Base-by-base conservation (phyloP, 225 moss, liverwort and hornwort species). In the Bryum argenteum region DNA sequence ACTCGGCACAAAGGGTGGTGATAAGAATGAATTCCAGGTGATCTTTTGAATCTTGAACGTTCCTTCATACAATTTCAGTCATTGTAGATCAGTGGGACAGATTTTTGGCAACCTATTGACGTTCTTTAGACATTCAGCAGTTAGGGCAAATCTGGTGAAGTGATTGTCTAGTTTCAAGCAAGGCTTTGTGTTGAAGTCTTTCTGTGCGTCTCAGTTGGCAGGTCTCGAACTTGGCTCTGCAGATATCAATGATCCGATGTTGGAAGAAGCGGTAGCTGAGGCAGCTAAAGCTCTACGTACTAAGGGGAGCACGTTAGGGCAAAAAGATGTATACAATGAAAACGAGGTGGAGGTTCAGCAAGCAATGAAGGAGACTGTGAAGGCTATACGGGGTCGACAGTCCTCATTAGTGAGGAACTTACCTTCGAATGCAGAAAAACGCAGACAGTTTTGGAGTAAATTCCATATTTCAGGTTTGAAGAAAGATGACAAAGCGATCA, bases 21-120 rank as follows among this genome's bases (percentile, higher is more conserved):
- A 74, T 56, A 77, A 26, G 58, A 61, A 87, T 72, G 81, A 81
- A 71, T 87, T 87, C 40, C 87, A 84, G 84, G 87, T 87, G 58
- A 81, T 41, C 43, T 9, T 53, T 73, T 52, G 8, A 53, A 67
- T 52, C 42, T 22, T 65, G 66, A 21, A 41, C 61, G 53, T 51
- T 44, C 11, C 1, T 47, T 17, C 39, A 11, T 20, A 19, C 44
- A 48, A 17, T 44, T 5, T 7, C 61, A 21, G 8, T 51, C 42
- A 18, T 69, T 17, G 42, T 64, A 41, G 44, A 16, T 60, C 38
- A 37, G 45, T 24, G 51, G 17, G 71, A 19, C 54, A 71, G 40
- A 42, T 15, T 67, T 67, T 52, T 51, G 11, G 43, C 28, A 11
- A n/a, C 53, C 56, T 38, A 19, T 65, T 33, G 61, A 55, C 17